Base-by-base conservation (phyloP, 2,329 filamentous ascomycete genomes). In the Zelopaecilomyces penicillatus region DNA sequence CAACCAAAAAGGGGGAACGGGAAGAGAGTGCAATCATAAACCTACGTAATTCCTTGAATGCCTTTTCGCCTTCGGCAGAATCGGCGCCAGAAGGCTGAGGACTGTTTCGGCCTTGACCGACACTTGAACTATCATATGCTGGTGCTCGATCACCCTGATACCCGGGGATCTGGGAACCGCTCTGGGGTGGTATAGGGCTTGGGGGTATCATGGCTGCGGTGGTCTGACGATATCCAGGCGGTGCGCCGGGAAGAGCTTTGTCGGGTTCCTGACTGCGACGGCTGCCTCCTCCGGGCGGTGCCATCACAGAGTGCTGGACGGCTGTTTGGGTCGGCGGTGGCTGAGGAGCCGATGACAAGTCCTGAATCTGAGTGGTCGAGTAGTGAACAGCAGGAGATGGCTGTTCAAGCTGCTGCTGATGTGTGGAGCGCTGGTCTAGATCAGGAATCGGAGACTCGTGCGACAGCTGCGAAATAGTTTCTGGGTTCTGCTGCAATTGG, bases 401-500 rank as follows among this genome's bases (percentile, higher is more conserved):
- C 50, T 71, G 70, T 39, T 63, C 58, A 42, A 69, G 66, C 31
- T 74, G 68, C 31, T 74, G 68, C 43, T 66, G 54, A 51, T 65
- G 66, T 50, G 62, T 57, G 49, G 66, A 62, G 41, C 56, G 56
- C 48, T 62, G 61, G 48, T 76, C 75, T 34, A 66, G 65, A 50
- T 80, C 76, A 36, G 67, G 65, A 12, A 71, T 59, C 32, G 73
- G 73, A 31, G 78, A 81, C 47, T 83, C 80, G 67, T 76, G 71
- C 57, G 80, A 83, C 52, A 79, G 59, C 60, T 82, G 78, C 5
- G 78, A 82, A 33, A 78, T 61, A 5, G 78, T 80, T 59, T 83
- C 79, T 29, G 76, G 64, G 55, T 79, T 81, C 45, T 60, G 64
- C 42, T 59, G 59, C 19, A 19, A 19, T 43, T 60, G 59, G 37